A percentile compares a stretch with the other conserved stretches of the same genome.
These are phyloP conservation scores for Dicorynia guianensis DNA, from an alignment of 306 rosid genomes.

Conservation along the genomic window DNA sequence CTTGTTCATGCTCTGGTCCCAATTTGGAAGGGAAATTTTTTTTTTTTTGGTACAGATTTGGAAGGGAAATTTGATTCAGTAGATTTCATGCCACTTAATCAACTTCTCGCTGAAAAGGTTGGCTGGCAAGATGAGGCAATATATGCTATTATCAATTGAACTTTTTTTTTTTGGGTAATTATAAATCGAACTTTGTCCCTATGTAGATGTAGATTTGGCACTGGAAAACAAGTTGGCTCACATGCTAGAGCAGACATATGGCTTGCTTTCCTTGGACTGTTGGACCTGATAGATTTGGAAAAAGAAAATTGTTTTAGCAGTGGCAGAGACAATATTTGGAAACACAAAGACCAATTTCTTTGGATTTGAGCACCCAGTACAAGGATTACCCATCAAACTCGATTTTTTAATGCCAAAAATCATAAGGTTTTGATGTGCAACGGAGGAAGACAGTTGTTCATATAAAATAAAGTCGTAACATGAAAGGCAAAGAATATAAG, in stretches of 20 bases:
- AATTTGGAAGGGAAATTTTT: constrained; percentile 48
- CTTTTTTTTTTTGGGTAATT: too few species aligned
- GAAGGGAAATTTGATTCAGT: constrained; percentile 53
- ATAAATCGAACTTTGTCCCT: constrained; percentile 56
- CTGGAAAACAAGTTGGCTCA: constrained; percentile 53
- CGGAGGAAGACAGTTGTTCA: constrained; percentile 72
- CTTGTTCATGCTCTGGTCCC: constrained; percentile 56
- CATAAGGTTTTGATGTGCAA: constrained; percentile 57
- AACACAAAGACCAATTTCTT: constrained; percentile 56
- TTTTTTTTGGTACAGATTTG: too few species aligned
- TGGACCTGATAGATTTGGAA: constrained; percentile 83
- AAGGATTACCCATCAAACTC: constrained; percentile 47
- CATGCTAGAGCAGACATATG: constrained; percentile 70
- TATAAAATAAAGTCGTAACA: too few species aligned
- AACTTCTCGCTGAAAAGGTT: constrained; percentile 62
- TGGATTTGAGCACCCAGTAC: constrained; percentile 66
- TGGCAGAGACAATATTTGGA: constrained; percentile 71
- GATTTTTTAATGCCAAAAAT: constrained; percentile 47
- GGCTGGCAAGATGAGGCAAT: constrained; percentile 89
- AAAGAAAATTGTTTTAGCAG: constrained; percentile 74
- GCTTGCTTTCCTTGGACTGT: constrained; percentile 86
- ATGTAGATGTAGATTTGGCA: constrained; percentile 60
- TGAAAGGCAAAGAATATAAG: too few species aligned
- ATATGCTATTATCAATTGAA: constrained; percentile 53
- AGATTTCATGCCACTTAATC: constrained; percentile 71